Conservation (phyloP, 352 stramenopile genomes). For the Phytopythium montanum region DNA sequence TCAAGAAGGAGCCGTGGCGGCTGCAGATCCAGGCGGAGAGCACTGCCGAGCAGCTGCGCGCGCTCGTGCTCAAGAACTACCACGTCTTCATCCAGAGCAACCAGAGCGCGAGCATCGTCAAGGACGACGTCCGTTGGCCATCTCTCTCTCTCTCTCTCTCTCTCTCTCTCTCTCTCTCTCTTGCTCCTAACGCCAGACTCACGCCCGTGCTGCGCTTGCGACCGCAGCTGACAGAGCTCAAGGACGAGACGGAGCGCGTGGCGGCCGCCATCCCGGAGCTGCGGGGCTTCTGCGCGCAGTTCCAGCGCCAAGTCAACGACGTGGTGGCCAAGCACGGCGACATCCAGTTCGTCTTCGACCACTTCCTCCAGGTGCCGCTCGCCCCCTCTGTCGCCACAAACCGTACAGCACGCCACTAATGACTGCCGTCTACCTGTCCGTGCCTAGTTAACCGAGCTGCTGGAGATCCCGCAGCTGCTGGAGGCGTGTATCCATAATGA, state of each 20-base stretch:
- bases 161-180: not conserved
- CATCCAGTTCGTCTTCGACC: slow-evolving; percentile 89
- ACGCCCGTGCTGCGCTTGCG: slow-evolving; percentile 9
- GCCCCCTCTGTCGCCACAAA: too few relatives aligned
- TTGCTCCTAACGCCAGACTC: not conserved
- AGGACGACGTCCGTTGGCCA: slow-evolving; percentile 48
- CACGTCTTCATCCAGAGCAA: slow-evolving; percentile 91
- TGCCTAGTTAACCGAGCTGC: slow-evolving; percentile 91
- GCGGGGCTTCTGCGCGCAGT: slow-evolving; percentile 41
- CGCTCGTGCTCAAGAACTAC: slow-evolving; percentile 87
- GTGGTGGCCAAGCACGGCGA: slow-evolving; percentile 73
- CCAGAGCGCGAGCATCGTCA: slow-evolving; percentile 80
- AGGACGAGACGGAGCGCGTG: slow-evolving; percentile 58
- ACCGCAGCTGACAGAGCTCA: slow-evolving; percentile 53
- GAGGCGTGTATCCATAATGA: slow-evolving; percentile 96
- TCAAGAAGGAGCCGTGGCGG: slow-evolving; percentile 82
- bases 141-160: not conserved
- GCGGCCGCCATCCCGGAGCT: slow-evolving; percentile 47
- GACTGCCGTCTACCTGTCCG: not conserved
- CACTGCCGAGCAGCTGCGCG: slow-evolving; percentile 68
- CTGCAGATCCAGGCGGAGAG: slow-evolving; percentile 82
- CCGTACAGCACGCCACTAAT: too few relatives aligned
- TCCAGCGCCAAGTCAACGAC: slow-evolving; percentile 49
- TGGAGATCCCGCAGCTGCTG: slow-evolving; percentile 97
- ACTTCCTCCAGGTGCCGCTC: slow-evolving; percentile 70